Base-by-base conservation (phyloP, 2,329 filamentous ascomycete genomes). In the Pseudogymnoascus sp. region DNA sequence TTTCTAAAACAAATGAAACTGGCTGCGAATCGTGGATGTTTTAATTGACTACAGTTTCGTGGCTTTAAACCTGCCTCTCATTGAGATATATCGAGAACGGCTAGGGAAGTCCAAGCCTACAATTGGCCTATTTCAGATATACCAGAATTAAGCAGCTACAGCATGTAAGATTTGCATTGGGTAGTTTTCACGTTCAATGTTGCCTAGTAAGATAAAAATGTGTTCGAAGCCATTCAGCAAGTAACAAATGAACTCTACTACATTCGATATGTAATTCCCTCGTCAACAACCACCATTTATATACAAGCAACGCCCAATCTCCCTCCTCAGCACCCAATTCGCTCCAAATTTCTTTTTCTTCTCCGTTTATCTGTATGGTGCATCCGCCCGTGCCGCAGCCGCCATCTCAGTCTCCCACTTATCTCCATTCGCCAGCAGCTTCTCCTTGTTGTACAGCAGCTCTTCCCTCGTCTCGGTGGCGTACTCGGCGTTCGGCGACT, bases 361-460 rank as follows among this genome's bases (percentile, higher is more conserved):
- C 27, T 27, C 25, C 29, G n/a, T 68, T 82, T 87, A 93, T 83
- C 90, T 84, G 80, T 92, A 97, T 60, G 93, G 93, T 62, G 92
- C 87, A 81, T 99, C 94, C 65, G 94, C 94, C 73, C 92, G 88
- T 74, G 94, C 94, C 68, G 85, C 87, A 63, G 94, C 93, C 1
- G 93, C 93, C 72, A 99, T 82, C 79, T 99, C 94, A 6, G 94
- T 92, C 81, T 99, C 94, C 94, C 94, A 99, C 79, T 92, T 93
- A 80, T 95, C 92, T 71, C 92, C 91, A 74, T 96, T 96, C 68
- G 90, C 80, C 66, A 96, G 77, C 67, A 96, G 79, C 79, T 96
- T 96, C 81, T 95, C 84, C 84, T 97, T 97, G 81, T 97, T 97
- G 82, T 97, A 97, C 71, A 97, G 78, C 71, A 97, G 79, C 81